phyloP scores from a whole-genome alignment of 345 rosid species.

The Dipteronia dyeriana region DNA sequence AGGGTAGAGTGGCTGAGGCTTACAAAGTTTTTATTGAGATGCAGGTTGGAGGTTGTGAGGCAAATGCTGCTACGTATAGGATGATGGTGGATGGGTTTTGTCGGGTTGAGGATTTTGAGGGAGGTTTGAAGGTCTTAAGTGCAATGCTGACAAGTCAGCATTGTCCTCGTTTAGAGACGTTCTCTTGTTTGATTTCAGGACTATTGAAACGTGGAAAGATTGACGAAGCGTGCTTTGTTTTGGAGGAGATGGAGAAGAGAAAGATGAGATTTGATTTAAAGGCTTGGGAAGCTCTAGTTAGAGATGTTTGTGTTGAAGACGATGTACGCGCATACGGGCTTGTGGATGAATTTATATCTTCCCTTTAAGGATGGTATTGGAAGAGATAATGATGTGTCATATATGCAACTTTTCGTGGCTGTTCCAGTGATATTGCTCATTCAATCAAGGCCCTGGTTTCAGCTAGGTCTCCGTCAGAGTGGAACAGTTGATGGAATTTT shows the following conservation, averaged over 20 bases:
- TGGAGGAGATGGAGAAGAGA: slow-evolving; percentile 79
- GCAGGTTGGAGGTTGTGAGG: slow-evolving; percentile 75
- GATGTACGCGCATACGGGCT: slow-evolving; percentile 38
- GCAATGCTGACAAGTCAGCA: slow-evolving; percentile 71
- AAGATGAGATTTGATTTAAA: slow-evolving; percentile 46
- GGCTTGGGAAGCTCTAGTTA: slow-evolving; percentile 57
- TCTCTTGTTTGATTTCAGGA: slow-evolving; percentile 52
- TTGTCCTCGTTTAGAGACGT: slow-evolving; percentile 60
- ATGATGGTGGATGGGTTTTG: slow-evolving; percentile 87
- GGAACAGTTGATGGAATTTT: not conserved
- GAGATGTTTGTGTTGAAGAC: slow-evolving; percentile 33
- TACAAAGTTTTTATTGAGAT: slow-evolving; percentile 63
- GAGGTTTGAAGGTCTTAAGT: slow-evolving; percentile 67
- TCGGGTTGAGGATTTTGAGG: slow-evolving; percentile 58
- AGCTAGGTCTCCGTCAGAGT: not conserved
- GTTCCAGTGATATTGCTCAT: not conserved
- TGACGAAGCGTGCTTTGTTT: slow-evolving; percentile 62
- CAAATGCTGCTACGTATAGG: slow-evolving; percentile 87
- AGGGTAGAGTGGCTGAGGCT: slow-evolving; percentile 57
- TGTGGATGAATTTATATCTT: slow-evolving; percentile 40
- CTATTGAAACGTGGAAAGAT: slow-evolving; percentile 52
- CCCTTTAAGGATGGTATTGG: not conserved
- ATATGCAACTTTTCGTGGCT: not conserved
- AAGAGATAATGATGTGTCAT: not conserved
- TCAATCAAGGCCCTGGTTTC: not conserved